Percentiles rank a stretch among this genome's conserved stretches.
These are phyloP conservation scores for Fusarium praegraminearum DNA, from an alignment of 2,329 filamentous ascomycete genomes.

Conservation along the genomic window DNA sequence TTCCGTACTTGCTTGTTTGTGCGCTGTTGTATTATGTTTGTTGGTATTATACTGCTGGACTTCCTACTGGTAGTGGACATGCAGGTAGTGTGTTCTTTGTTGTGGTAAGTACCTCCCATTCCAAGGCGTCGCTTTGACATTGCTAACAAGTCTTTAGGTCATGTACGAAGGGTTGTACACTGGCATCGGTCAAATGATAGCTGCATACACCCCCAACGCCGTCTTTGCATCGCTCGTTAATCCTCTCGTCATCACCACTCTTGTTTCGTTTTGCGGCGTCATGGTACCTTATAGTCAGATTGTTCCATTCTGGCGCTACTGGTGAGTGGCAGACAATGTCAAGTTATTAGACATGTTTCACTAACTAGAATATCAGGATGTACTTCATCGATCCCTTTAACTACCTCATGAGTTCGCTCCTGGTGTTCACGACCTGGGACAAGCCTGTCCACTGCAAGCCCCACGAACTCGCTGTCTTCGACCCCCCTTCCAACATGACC, in stretches of 20 bases:
- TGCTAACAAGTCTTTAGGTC: not conserved
- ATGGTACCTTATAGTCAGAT: conserved; percentile 75
- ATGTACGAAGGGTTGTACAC: conserved; percentile 71
- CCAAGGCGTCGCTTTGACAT: too few relatives aligned
- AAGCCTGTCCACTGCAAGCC: conserved; percentile 60
- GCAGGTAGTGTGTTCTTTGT: not conserved
- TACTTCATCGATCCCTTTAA: conserved; percentile 72
- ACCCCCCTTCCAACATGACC: conserved; percentile 63
- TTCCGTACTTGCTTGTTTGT: not conserved
- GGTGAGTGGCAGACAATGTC: conserved; percentile 53
- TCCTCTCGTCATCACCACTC: conserved; percentile 65
- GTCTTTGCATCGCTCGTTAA: conserved; percentile 70
- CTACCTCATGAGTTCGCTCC: conserved; percentile 68
- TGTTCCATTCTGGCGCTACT: conserved; percentile 74
- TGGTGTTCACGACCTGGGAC: conserved; percentile 64
- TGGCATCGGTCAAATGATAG: conserved; percentile 71
- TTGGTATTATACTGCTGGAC: not conserved
- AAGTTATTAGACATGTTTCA: not conserved
- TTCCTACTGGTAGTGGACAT: not conserved
- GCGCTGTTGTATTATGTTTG: not conserved
- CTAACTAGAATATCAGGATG: conserved; percentile 45
- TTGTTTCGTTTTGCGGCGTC: conserved; percentile 80
- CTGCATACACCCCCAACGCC: conserved; percentile 71
- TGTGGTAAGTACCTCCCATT: not conserved
- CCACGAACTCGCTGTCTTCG: conserved; percentile 64